Conservation (phyloP, 768 basidiomycete genomes). For the Myochromella boudieri region DNA sequence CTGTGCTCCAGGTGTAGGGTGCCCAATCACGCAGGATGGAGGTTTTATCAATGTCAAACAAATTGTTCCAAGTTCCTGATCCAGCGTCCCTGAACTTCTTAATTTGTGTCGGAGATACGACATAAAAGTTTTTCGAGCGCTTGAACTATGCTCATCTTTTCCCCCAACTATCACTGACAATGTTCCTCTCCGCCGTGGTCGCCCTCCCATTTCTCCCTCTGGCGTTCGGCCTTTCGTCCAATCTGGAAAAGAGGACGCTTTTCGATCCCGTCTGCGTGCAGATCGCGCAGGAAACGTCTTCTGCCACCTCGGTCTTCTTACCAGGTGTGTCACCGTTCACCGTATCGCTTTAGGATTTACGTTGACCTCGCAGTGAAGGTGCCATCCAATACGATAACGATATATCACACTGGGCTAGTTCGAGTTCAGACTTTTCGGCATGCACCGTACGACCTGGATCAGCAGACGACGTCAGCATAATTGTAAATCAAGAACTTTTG, state of each 20-base stretch:
- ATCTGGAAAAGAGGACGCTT: neutral
- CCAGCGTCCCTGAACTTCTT: too few relatives aligned
- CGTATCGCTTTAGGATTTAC: neutral
- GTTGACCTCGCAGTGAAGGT: conserved; percentile 13
- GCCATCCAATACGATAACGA: conserved; percentile 36
- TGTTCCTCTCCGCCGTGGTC: neutral
- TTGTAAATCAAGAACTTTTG: conserved; percentile 34
- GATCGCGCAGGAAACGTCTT: conserved; percentile 38
- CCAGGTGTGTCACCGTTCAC: conserved; percentile 28
- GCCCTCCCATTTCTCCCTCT: neutral
- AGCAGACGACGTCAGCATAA: conserved; percentile 45
- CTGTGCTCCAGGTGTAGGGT: too few relatives aligned
- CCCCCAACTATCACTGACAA: too few relatives aligned
- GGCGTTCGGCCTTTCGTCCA: neutral
- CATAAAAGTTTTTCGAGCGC: too few relatives aligned
- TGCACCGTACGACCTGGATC: conserved; percentile 64
- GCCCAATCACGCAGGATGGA: too few relatives aligned
- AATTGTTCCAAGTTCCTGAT: too few relatives aligned
- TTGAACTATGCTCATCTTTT: too few relatives aligned
- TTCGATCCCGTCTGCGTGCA: conserved; percentile 32
- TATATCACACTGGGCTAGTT: conserved; percentile 50
- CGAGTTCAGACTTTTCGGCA: conserved; percentile 42
- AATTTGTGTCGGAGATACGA: too few relatives aligned
- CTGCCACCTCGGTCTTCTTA: conserved; percentile 45
- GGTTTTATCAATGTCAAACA: too few relatives aligned